phyloP scores from a whole-genome alignment of 2,329 filamentous ascomycete species.

The Sporothrix inflata region DNA sequence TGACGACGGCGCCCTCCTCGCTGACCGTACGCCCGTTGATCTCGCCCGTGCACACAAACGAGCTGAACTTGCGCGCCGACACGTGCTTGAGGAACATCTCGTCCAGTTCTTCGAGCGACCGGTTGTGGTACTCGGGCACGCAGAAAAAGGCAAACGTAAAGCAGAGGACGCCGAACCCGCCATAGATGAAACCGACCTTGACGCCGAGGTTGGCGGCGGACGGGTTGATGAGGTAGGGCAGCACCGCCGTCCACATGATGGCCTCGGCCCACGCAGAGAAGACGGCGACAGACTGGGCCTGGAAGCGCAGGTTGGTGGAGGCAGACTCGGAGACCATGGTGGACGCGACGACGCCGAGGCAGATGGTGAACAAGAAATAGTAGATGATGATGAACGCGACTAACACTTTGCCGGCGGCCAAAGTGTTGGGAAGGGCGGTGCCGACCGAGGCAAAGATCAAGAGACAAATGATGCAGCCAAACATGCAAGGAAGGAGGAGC shows the following conservation, averaged over 20 bases:
- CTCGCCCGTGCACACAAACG: not conserved
- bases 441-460: not conserved
- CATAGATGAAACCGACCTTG: not conserved
- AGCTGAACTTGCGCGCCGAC: conserved; percentile 32
- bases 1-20: not conserved
- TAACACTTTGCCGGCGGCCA: not conserved
- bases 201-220: not conserved
- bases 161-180: not conserved
- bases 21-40: not conserved
- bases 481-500: not conserved
- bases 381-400: not conserved
- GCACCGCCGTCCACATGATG: not conserved
- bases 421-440: not conserved
- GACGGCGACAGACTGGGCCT: not conserved
- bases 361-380: not conserved
- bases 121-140: conserved; percentile 17
- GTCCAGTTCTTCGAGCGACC: conserved; percentile 25
- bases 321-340: not conserved
- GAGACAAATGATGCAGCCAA: not conserved
- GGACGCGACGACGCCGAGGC: not conserved
- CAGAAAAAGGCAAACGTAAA: conserved; percentile 4
- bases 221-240: not conserved
- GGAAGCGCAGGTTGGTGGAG: not conserved
- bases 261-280: not conserved
- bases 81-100: conserved; percentile 38